Evolutionary conservation across 129 eudicot species (phyloP), one percentile per base, ranked within the genome.

Genomic region (Lactuca saligna): DNA sequence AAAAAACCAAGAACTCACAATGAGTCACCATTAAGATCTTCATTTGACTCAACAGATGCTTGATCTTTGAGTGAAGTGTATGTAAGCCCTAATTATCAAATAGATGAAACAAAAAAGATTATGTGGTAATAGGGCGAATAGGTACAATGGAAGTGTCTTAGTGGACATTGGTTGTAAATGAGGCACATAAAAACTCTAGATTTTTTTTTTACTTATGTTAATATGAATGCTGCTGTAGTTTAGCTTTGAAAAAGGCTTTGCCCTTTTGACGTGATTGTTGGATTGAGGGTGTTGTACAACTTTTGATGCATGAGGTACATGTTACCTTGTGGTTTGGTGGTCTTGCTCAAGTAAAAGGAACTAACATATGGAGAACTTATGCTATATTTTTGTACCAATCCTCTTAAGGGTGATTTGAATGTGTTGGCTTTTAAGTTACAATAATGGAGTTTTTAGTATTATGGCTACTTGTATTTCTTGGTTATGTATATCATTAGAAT

Each of bases 1-100:
- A 84, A 82, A 88, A 84, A 82, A 68, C 89, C 64, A 82, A 84
- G 71, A 86, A 75, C 84, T 82, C 87, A 9, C 86, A 85, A 57
- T 87, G 79, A 85, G 74, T 31, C 16, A n/a, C 38, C 31, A 78
- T 79, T 70, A 63, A 77, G 78, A 44, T 74, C 73, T 44, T 73
- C 34, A 1, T 48, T 33, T 61, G 44, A 8, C 50, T 20, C 13
- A 66, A 69, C 39, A 72, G 59, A 54, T 65, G 68, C 29, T 25
- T 44, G 63, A 66, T 68, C 64, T 25, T 54, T 37, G 34, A 66
- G 29, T 25, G 29, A 25, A 25, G 29, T 25, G 29, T 25, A 25
- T 25, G 8, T 39, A 42, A 42, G n/a, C 51, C 51, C 51, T 46
- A 11, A 12, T 12, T n/a, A 46, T 46, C 5, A 46, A 46, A 74